A percentile compares a stretch with the other conserved stretches of the same genome.
These are phyloP conservation scores for Colletotrichum sidae DNA, from an alignment of 2,329 filamentous ascomycete genomes.

Conservation along the genomic window DNA sequence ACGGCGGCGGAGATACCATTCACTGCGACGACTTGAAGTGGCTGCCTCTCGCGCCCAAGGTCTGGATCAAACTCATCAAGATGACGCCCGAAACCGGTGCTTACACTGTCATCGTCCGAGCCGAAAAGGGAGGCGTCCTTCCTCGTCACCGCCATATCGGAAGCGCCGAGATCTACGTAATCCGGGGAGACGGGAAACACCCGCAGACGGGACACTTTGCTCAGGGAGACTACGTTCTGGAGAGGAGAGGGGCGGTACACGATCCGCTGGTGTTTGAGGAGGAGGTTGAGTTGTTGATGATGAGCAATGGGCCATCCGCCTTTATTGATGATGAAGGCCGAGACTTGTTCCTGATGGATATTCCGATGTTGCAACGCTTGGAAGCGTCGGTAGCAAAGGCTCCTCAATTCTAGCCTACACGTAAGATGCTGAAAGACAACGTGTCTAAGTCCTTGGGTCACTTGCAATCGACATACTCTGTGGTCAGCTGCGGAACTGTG, in stretches of 20 bases:
- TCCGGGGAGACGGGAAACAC: not conserved
- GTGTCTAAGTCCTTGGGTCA: too few species aligned
- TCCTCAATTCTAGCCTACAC: too few species aligned
- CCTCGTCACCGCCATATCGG: constrained; percentile 8
- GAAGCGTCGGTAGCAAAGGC: not conserved
- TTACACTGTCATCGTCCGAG: constrained; percentile 12
- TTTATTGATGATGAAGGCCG: constrained; percentile 13
- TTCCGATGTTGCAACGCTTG: constrained; percentile 12
- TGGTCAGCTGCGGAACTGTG: too few species aligned
- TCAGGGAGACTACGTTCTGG: not conserved
- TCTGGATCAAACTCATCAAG: constrained; percentile 12
- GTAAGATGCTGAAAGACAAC: too few species aligned
- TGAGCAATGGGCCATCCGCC: not conserved
- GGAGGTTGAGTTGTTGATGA: constrained; percentile 9
- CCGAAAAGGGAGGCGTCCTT: constrained; percentile 11
- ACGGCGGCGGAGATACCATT: constrained; percentile 5
- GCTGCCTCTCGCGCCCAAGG: not conserved
- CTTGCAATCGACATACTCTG: too few species aligned
- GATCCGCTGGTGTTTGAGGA: constrained; percentile 7
- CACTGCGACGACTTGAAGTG: constrained; percentile 8
- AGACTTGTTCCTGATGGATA: constrained; percentile 11
- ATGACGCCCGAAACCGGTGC: constrained; percentile 5
- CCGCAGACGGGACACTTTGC: constrained; percentile 3
- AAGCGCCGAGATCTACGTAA: constrained; percentile 12
- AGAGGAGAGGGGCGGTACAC: not conserved